Percentiles rank a stretch among this genome's conserved stretches.
Conservation (phyloP, 371 early-diverging fungal species). For the Entomophthora muscae region DNA sequence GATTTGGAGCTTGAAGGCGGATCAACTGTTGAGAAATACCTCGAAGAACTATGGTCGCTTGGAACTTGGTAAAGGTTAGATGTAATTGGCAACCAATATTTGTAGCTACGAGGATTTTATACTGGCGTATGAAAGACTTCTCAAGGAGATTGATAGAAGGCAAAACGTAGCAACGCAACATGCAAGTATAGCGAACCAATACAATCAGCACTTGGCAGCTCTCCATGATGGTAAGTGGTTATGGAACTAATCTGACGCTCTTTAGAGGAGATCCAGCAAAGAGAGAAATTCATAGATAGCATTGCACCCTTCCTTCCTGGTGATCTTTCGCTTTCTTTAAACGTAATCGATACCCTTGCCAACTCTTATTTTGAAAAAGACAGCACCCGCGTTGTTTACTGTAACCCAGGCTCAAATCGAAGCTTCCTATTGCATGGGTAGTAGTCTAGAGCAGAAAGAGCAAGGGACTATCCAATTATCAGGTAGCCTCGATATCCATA, state of each 20-base stretch:
- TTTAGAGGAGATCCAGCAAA: background rate
- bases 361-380: background rate
- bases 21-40: background rate
- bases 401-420: background rate
- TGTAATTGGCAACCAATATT: background rate
- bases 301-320: slow-evolving; percentile 2
- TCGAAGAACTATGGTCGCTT: slow-evolving; percentile 1
- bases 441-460: background rate
- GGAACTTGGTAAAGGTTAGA: background rate
- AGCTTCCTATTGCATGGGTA: background rate
- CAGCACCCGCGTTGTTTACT: background rate
- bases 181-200: background rate
- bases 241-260: background rate
- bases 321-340: background rate
- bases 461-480: no score
- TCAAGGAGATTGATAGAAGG: background rate
- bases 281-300: background rate
- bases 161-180: background rate
- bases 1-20: background rate
- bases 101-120: slow-evolving; percentile 4
- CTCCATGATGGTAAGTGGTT: background rate
- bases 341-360: background rate
- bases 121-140: background rate
- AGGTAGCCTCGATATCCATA: no score
- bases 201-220: background rate